phyloP scores from a whole-genome alignment of 257 asterid genomes.

The Fraxinus pennsylvanica region DNA sequence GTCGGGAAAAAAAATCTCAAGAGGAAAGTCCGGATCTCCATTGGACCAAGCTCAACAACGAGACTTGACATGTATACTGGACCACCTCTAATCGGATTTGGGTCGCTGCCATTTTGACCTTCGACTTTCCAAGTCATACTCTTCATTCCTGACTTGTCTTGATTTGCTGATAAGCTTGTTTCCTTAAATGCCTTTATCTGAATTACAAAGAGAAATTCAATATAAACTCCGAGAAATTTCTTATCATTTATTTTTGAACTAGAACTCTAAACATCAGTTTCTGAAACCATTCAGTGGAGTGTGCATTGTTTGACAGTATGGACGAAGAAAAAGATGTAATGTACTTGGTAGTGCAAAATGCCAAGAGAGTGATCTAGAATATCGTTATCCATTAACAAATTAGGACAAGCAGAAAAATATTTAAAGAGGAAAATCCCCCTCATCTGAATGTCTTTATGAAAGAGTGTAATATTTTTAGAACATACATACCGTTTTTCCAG shows the following conservation, averaged over 20 bases:
- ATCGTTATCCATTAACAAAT: neutral
- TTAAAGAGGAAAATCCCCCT: neutral
- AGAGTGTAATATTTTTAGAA: neutral
- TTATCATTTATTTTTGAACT: neutral
- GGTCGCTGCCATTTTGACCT: conserved; percentile 33
- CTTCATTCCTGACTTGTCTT: conserved; percentile 66
- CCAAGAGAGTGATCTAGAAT: neutral
- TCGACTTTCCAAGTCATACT: conserved; percentile 56
- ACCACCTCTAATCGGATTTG: conserved; percentile 51
- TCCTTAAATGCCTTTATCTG: conserved; percentile 62
- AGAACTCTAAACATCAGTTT: neutral
- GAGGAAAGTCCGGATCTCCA: conserved; percentile 85
- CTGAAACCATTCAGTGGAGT: neutral
- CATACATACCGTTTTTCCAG: conserved; percentile 55
- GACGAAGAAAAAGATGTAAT: no score
- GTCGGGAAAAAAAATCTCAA: conserved; percentile 33
- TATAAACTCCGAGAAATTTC: neutral
- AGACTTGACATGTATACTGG: conserved; percentile 44
- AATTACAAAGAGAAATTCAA: neutral
- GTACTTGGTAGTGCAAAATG: no score
- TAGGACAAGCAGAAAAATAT: neutral
- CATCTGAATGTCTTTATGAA: neutral
- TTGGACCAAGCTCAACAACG: conserved; percentile 75
- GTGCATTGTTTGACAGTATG: neutral
- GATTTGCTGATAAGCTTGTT: conserved; percentile 79